A percentile compares a stretch with the other conserved stretches of the same genome.
phyloP scores from a whole-genome alignment of 352 stramenopile genomes.

The Globisporangium spinosum region DNA sequence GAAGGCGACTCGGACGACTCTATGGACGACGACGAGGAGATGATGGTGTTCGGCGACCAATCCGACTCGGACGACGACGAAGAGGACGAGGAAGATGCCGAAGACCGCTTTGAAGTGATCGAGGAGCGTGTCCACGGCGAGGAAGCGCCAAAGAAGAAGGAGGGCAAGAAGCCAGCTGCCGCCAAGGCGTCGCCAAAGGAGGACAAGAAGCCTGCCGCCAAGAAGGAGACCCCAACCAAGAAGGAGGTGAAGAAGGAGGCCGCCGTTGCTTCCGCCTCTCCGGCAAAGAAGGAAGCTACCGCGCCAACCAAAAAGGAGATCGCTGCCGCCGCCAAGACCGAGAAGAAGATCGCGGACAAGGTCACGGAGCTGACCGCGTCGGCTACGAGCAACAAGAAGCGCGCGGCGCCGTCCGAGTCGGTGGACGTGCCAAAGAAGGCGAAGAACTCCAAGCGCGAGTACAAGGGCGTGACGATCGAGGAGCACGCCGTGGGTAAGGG shows the following conservation, averaged over 20 bases:
- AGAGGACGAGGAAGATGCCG: constrained; percentile 32
- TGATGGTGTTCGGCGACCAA: constrained; percentile 61
- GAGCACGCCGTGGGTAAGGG: constrained; percentile 75
- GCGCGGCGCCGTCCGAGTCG: constrained; percentile 45
- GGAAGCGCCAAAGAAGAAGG: constrained; percentile 22
- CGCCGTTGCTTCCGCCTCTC: constrained; percentile 14
- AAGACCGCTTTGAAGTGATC: constrained; percentile 67
- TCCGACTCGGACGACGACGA: constrained; percentile 40
- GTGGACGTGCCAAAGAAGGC: constrained; percentile 78
- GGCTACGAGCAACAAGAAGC: constrained; percentile 58
- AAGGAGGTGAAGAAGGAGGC: constrained; percentile 34
- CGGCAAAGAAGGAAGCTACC: constrained; percentile 25
- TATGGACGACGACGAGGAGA: constrained; percentile 45
- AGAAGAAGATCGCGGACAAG: constrained; percentile 52
- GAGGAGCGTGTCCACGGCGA: constrained; percentile 68
- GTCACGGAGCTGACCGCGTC: constrained; percentile 41
- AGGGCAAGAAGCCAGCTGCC: not conserved
- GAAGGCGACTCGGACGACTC: constrained; percentile 31
- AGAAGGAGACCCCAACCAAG: constrained; percentile 21
- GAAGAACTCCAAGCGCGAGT: constrained; percentile 46
- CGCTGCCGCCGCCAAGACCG: constrained; percentile 38
- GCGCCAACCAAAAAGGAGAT: constrained; percentile 33
- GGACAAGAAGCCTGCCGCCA: constrained; percentile 23
- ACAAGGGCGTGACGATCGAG: constrained; percentile 83
- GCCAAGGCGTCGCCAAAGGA: constrained; percentile 24